Percentiles rank a stretch among this genome's conserved stretches.
Evolutionary conservation across 345 rosid species (phyloP).

Genomic region (Eucalyptus cloeziana): DNA sequence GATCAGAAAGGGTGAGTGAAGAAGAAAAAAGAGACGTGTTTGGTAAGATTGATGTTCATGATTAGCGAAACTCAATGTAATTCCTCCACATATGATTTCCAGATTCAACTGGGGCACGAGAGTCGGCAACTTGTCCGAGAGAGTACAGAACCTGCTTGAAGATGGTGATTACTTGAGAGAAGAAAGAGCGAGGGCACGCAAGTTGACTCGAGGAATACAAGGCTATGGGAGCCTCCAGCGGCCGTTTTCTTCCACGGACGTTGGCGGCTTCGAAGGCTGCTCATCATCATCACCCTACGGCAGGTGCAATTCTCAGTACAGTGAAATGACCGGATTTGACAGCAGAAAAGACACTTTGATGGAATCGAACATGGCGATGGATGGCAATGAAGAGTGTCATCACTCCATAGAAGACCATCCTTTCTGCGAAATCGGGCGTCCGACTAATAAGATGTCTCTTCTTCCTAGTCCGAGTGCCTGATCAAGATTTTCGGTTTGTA

Average conservation of each 20-base stretch:
- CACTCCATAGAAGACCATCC: slow-evolving; percentile 12
- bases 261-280: background rate
- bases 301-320: slow-evolving; percentile 7
- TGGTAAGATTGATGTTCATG: background rate
- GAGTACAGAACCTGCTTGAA: slow-evolving; percentile 35
- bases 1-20: slow-evolving; percentile 42
- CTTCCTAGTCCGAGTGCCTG: background rate
- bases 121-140: slow-evolving; percentile 27
- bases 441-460: slow-evolving; percentile 3
- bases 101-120: slow-evolving; percentile 63
- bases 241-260: background rate
- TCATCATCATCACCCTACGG: background rate
- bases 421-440: slow-evolving; percentile 5
- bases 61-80: background rate
- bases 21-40: background rate
- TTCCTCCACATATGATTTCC: background rate
- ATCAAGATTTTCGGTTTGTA: background rate
- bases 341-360: background rate
- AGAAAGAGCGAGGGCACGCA: slow-evolving; percentile 42
- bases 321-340: background rate
- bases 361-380: background rate
- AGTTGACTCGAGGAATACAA: slow-evolving; percentile 35
- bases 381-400: background rate
- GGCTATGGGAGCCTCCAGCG: slow-evolving; percentile 56
- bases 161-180: slow-evolving; percentile 24